These are phyloP conservation scores for Irpex sp. DNA, from an alignment of 1,284 basidiomycete genomes.

Conservation along the genomic window DNA sequence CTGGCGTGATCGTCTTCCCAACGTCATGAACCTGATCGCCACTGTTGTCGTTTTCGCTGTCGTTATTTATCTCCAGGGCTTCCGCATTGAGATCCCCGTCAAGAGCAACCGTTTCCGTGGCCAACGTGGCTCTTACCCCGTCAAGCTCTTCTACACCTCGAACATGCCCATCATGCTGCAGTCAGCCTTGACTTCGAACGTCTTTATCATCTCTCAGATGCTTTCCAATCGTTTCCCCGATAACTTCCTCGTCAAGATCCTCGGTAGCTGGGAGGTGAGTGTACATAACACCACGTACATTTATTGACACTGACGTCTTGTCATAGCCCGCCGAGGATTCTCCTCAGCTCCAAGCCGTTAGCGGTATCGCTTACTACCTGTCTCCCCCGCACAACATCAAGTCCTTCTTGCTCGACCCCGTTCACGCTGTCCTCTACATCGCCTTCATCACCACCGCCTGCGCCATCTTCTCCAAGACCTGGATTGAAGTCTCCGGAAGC, in stretches of 20 bases:
- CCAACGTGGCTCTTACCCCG: slow-evolving; percentile 91
- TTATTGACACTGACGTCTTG: slow-evolving; percentile 3
- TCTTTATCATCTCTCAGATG: slow-evolving; percentile 98
- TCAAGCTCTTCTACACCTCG: slow-evolving; percentile 98
- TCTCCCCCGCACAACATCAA: slow-evolving; percentile 92
- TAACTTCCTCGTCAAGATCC: slow-evolving; percentile 86
- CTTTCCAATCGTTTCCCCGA: slow-evolving; percentile 86
- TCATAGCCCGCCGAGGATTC: slow-evolving; percentile 86
- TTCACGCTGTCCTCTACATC: slow-evolving; percentile 92
- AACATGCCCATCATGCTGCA: slow-evolving; percentile 99
- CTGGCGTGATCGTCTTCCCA: slow-evolving; percentile 95
- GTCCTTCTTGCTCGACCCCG: slow-evolving; percentile 85
- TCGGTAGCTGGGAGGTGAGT: slow-evolving; percentile 95
- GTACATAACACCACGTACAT: slow-evolving; percentile 7
- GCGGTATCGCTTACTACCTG: slow-evolving; percentile 98
- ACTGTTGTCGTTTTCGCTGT: slow-evolving; percentile 90
- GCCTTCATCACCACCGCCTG: slow-evolving; percentile 92
- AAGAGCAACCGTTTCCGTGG: slow-evolving; percentile 97
- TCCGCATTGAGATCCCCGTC: slow-evolving; percentile 98
- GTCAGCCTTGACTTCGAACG: slow-evolving; percentile 89
- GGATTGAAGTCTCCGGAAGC: slow-evolving; percentile 97
- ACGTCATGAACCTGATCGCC: slow-evolving; percentile 96
- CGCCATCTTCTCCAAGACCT: slow-evolving; percentile 97
- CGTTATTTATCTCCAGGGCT: slow-evolving; percentile 98
- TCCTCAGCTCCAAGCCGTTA: slow-evolving; percentile 85